Evolutionary conservation across 2,329 filamentous ascomycete genomes (phyloP), one percentile per base, ranked within the genome.

Genomic region (Ophiostoma sp.): DNA sequence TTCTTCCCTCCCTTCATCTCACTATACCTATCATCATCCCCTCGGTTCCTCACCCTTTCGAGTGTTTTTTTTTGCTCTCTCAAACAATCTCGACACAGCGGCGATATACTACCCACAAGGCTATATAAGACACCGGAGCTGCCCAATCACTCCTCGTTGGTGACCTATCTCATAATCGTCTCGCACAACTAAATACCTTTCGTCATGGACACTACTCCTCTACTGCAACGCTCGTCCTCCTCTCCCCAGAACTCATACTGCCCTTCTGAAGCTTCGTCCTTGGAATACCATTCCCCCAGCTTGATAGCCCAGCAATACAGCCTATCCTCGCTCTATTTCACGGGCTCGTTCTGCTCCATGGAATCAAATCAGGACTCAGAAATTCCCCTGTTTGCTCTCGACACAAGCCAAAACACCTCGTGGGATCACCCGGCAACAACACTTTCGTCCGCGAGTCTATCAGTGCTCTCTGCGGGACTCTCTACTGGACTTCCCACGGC

Each of bases 171-270:
- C 7, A 17, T 33, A 36, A n/a, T 10, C 36, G 20, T 44, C n/a
- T 8, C 65, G 41, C 11, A 10, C 11, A 35, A 17, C 23, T 60
- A 41, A 64, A 8, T 41, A 66, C 5, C 15, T 41, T 62, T 68
- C 70, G 76, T 76, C 77, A 85, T 85, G 83, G 83, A 84, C 77
- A 79, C 81, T 74, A 82, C 82, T 77, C 83, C 83, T 74, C 82
- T 82, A 65, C 78, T 83, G 71, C 82, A 79, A 71, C 78, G 79
- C 75, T 83, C 81, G 72, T 79, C 81, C 36, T 77, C 78, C 23
- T 82, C 81, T 66, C 79, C 81, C 71, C 78, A 80, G 67, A 79
- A 80, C 76, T 83, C 80, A 71, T 82, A 81, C 76, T 82, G 79
- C 76, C 80, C 81, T 67, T 79, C 80, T 52, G 78, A 80, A 68